Conservation (phyloP, 2,329 filamentous ascomycete species). For the Venturia effusa region DNA sequence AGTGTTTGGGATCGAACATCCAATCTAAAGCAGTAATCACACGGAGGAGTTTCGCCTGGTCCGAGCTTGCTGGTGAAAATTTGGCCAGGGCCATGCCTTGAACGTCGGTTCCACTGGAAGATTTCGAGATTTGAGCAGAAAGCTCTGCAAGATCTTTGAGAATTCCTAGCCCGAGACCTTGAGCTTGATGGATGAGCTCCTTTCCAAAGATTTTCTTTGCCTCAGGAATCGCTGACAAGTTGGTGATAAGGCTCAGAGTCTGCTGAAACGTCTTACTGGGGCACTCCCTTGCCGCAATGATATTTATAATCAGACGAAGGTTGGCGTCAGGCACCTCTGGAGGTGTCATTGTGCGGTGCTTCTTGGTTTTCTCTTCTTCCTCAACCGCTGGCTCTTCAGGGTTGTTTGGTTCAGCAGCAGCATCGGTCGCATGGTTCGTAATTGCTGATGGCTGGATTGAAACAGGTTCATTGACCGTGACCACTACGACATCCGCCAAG, state of each 20-base stretch:
- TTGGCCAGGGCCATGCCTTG: constrained; percentile 89
- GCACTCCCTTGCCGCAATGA: constrained; percentile 91
- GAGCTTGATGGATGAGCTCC: constrained; percentile 81
- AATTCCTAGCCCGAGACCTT: constrained; percentile 73
- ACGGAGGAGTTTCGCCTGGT: constrained; percentile 89
- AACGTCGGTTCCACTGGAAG: constrained; percentile 83
- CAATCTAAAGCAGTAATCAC: constrained; percentile 92
- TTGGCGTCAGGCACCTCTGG: constrained; percentile 83
- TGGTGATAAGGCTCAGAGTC: constrained; percentile 96
- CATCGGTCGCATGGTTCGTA: constrained; percentile 25
- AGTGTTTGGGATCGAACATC: constrained; percentile 71
- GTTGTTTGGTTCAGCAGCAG: constrained; percentile 16
- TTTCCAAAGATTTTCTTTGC: constrained; percentile 87
- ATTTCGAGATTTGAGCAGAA: constrained; percentile 74
- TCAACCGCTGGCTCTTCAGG: constrained; percentile 17
- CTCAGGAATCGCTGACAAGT: constrained; percentile 83
- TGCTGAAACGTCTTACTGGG: constrained; percentile 97
- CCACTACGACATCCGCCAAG: constrained; percentile 15
- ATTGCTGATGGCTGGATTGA: constrained; percentile 12
- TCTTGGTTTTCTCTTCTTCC: constrained; percentile 43
- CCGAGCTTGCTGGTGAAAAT: constrained; percentile 90
- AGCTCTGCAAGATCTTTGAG: constrained; percentile 75
- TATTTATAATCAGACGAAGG: constrained; percentile 87
- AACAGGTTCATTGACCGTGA: constrained; percentile 12
- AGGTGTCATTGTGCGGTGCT: constrained; percentile 51